Evolutionary conservation across 768 basidiomycete genomes (phyloP), one percentile per base, ranked within the genome.

Genomic region (Suillus brevipes): DNA sequence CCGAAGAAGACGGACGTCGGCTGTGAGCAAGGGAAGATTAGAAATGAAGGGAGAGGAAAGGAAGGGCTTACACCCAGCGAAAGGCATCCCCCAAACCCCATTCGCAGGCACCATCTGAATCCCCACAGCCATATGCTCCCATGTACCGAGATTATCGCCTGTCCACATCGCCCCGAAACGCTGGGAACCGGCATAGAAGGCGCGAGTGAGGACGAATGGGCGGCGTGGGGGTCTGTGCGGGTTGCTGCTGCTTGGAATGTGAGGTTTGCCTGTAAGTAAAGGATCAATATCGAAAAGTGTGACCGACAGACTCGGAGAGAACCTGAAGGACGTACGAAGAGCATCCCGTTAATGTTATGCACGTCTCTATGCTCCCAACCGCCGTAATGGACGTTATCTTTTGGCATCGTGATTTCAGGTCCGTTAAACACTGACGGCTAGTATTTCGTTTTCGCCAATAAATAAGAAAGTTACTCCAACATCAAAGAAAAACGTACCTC

Each of bases 291-390:
- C 52, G 28, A 28, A n/a, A 28, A 16, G 25, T 4, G 18, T 52
- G 25, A 9, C 49, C 4, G 14, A 49, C 13, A 50, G 25, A 8
- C 23, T 50, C 13, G 13, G 25, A 52, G 28, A 52, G 14, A 16
- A 16, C 16, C 16, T 50, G 25, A 50, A 14, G 3, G 25, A 79
- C 89, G 40, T 74, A 91, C 91, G 71, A 84, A 90, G 66, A 97
- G 87, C 94, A 98, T 95, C 55, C 97, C 97, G 73, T 97, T 97
- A 74, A 99, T 88, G 72, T 99, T 99, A 77, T 99, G 97, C 1
- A 99, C 78, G 72, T 99, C 97, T 57, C 97, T 89, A 72, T 99
- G 95, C 73, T 99, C 97, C 97, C 97, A 99, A 34, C 94, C 95
- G 37, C 91, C 94, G 70, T 94, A 80, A 72, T 99, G 96, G 50